Evolutionary conservation across 2,329 filamentous ascomycete species (phyloP), one percentile per base, ranked within the genome.

Genomic region (Ophiostoma ips): DNA sequence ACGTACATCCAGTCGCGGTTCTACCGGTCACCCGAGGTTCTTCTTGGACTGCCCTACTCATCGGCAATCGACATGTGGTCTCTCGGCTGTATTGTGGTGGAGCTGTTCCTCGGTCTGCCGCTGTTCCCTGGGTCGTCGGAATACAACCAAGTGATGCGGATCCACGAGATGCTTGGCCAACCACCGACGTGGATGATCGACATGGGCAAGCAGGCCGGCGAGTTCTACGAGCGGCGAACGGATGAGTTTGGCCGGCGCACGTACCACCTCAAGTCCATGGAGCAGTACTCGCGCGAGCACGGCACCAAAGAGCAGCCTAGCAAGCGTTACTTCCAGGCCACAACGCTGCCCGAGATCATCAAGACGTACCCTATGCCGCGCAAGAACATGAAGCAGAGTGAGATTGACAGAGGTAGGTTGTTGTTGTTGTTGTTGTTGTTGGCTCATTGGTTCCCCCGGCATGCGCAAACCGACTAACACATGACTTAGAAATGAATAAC

Each of bases 21-120:
- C 68, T 98, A 98, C 68, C 82, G 92, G 56, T 98, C 92, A 0
- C 92, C 92, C 1, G 92, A 98, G 64, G 92, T 98, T 12, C 68
- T 98, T 35, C 72, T 98, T n/a, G 92, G 92, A 4, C 70, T 98
- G 45, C 92, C 92, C 53, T 98, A 98, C 65, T 96, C 92, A 13
- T 95, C 92, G 5, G 92, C 92, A 40, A 98, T 98, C 61, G 92
- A 98, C 62, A 98, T 98, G 90, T 98, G 92, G 92, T 98, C 92
- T 5, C 71, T 98, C 41, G 92, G 92, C 49, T 98, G 92, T 66
- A 98, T 98, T 58, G 90, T 98, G 15, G 92, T 98, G 21, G 92
- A 98, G 66, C 74, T 98, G 16, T 98, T 98, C 72, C 75, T 98
- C 1, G 92, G 92, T 43, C 72, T 98, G 46, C 92, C 92, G 1